These are phyloP conservation scores for Colletotrichum lini DNA, from an alignment of 2,329 filamentous ascomycete genomes.

Conservation along the genomic window DNA sequence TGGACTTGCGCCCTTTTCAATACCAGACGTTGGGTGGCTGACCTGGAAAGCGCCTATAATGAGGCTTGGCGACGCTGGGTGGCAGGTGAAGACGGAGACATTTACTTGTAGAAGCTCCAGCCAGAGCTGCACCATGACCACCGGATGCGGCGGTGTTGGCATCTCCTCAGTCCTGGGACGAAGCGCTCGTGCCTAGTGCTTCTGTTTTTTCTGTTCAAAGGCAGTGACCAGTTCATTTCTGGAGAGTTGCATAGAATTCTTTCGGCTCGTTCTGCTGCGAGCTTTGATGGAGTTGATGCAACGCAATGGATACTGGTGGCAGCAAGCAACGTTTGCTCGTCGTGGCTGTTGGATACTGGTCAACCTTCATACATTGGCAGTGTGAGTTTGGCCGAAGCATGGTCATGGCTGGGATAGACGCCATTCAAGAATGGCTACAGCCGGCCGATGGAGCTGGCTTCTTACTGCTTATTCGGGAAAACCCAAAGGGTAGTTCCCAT, in stretches of 20 bases:
- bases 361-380: slow-evolving; percentile 1
- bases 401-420: slow-evolving; percentile 9
- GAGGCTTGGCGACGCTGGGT: slow-evolving; percentile 93
- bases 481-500: slow-evolving; percentile 3
- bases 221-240: background rate
- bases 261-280: background rate
- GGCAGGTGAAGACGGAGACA: slow-evolving; percentile 88
- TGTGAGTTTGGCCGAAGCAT: slow-evolving; percentile 5
- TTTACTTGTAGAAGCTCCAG: slow-evolving; percentile 74
- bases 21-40: slow-evolving; percentile 89
- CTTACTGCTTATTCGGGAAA: slow-evolving; percentile 24
- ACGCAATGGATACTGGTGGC: too few species aligned
- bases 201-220: background rate
- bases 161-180: background rate
- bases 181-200: slow-evolving; percentile 1
- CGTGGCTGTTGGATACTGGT: background rate
- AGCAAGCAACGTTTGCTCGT: background rate
- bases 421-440: background rate
- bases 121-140: background rate
- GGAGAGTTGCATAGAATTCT: background rate
- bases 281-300: background rate
- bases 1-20: slow-evolving; percentile 93
- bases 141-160: background rate
- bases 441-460: background rate
- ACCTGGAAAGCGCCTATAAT: slow-evolving; percentile 90